Conservation (phyloP, 2,329 filamentous ascomycete species). For the Aspergillus oerlinghausenensis region DNA sequence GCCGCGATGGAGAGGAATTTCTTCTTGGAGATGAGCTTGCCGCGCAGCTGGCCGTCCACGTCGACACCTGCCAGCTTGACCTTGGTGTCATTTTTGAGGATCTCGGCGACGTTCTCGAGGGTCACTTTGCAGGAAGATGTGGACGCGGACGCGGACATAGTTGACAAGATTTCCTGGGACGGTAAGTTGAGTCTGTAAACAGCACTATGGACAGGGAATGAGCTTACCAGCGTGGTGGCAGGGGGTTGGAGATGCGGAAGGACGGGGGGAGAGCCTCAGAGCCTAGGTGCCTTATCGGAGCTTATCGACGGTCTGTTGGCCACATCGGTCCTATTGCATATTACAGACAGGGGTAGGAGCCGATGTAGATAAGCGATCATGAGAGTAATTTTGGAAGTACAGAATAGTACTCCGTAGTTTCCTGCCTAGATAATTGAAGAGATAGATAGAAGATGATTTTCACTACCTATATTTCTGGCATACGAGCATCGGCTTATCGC, state of each 20-base stretch:
- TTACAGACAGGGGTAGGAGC: not conserved
- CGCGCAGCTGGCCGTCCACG: conserved; percentile 79
- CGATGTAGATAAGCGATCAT: not conserved
- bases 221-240: not conserved
- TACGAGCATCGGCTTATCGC: not conserved
- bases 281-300: not conserved
- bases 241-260: not conserved
- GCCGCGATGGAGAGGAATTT: conserved; percentile 83
- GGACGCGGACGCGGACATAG: conserved; percentile 1
- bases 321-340: not conserved
- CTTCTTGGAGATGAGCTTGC: conserved; percentile 86
- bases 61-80: conserved; percentile 88
- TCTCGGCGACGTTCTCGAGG: conserved; percentile 57
- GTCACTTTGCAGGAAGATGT: conserved; percentile 39
- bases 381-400: too few relatives aligned
- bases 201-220: not conserved
- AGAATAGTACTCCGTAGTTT: too few relatives aligned
- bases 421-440: too few relatives aligned
- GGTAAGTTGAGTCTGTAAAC: not conserved
- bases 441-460: not conserved
- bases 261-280: not conserved
- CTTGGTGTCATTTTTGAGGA: conserved; percentile 67
- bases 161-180: not conserved
- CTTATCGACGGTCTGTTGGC: not conserved
- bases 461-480: too few relatives aligned